These are phyloP conservation scores for Chenopodium suecicum DNA, from an alignment of 148 eudicot genomes.

Conservation along the genomic window DNA sequence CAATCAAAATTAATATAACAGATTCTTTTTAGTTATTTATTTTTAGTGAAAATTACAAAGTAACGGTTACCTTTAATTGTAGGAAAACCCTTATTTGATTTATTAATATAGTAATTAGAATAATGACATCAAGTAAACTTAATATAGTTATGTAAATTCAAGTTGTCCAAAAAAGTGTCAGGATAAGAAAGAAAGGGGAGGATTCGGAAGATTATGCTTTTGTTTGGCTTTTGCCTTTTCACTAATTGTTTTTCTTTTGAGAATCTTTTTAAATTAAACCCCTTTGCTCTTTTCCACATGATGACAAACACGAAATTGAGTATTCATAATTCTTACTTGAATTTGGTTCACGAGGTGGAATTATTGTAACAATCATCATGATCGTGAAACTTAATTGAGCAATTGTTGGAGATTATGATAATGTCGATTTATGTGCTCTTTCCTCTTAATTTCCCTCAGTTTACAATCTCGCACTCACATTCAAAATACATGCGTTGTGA, in stretches of 20 bases:
- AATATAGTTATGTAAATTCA: neutral
- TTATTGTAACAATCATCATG: slow-evolving; percentile 18
- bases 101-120: neutral
- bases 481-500: too few relatives aligned
- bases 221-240: slow-evolving; percentile 23
- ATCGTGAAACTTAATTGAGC: neutral
- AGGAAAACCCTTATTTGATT: neutral
- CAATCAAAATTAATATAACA: neutral
- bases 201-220: slow-evolving; percentile 24
- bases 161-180: slow-evolving; percentile 13
- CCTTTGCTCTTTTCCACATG: slow-evolving; percentile 11
- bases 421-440: neutral
- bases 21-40: neutral
- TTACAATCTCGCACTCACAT: too few relatives aligned
- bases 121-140: neutral
- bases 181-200: slow-evolving; percentile 23
- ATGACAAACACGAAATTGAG: slow-evolving; percentile 16
- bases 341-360: neutral
- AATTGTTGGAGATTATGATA: neutral
- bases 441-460: too few relatives aligned
- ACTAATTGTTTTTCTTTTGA: neutral
- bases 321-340: slow-evolving; percentile 20
- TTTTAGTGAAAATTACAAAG: neutral
- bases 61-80: neutral
- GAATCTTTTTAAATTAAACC: slow-evolving; percentile 22